Percentiles rank a stretch among this genome's conserved stretches.
These are phyloP conservation scores for Blastobotrys indianensis DNA, from an alignment of 1,139 yeast genomes.

Conservation along the genomic window DNA sequence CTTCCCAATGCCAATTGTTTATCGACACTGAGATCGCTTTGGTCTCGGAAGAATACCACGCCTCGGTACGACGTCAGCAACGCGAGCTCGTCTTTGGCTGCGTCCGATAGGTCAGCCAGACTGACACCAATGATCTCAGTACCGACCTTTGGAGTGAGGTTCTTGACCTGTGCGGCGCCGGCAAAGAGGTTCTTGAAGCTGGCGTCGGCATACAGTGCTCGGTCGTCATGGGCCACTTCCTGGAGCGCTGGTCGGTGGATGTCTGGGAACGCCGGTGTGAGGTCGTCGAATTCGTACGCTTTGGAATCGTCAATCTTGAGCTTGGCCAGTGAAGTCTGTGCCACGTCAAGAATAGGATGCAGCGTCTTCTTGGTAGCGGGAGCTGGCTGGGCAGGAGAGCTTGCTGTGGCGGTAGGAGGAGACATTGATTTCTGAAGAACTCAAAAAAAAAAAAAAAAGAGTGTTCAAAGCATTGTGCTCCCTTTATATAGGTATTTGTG, in stretches of 20 bases:
- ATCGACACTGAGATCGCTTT: constrained; percentile 42
- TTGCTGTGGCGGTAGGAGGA: constrained; percentile 12
- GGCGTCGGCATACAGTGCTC: constrained; percentile 46
- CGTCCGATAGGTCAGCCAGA: constrained; percentile 45
- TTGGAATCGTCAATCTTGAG: constrained; percentile 12
- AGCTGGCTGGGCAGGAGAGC: constrained; percentile 1
- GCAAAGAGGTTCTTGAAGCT: constrained; percentile 46
- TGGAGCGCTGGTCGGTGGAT: constrained; percentile 26
- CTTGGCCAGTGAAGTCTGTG: constrained; percentile 11
- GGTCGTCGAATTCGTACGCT: constrained; percentile 26
- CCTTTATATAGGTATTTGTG: neutral
- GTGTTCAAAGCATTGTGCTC: too few species aligned
- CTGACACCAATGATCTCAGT: constrained; percentile 57
- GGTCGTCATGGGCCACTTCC: constrained; percentile 22
- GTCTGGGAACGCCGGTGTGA: constrained; percentile 33
- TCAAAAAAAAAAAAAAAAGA: too few species aligned
- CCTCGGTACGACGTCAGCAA: constrained; percentile 60
- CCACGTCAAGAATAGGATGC: constrained; percentile 9
- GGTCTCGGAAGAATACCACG: constrained; percentile 61
- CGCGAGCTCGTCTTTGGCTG: constrained; percentile 60
- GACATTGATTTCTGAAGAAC: constrained; percentile 9
- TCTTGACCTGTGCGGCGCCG: constrained; percentile 35
- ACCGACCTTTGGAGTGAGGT: constrained; percentile 60
- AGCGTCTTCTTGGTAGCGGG: neutral
- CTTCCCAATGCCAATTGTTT: constrained; percentile 58